phyloP scores from a whole-genome alignment of 257 asterid genomes.

The Scutellaria galericulata region DNA sequence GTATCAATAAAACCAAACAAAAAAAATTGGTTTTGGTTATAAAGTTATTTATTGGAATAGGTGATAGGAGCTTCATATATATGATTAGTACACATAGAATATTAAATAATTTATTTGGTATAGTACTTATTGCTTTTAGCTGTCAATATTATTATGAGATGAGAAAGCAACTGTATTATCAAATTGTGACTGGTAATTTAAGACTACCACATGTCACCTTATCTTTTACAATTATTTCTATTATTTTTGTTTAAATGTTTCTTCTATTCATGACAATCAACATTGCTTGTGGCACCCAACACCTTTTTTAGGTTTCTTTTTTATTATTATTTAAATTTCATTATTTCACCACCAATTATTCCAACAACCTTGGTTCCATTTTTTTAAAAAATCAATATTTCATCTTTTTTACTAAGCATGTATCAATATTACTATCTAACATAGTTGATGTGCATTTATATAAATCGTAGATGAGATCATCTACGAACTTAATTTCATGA shows the following conservation, averaged over 20 bases:
- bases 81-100: neutral
- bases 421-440: too few relatives aligned
- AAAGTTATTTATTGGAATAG: too few relatives aligned
- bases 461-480: too few relatives aligned
- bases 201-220: slow-evolving; percentile 42
- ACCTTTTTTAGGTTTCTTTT: slow-evolving; percentile 15
- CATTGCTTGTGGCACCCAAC: slow-evolving; percentile 29
- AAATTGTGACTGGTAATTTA: slow-evolving; percentile 33
- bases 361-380: neutral
- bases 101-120: slow-evolving; percentile 14
- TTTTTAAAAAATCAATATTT: neutral
- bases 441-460: too few relatives aligned
- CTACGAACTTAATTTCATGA: too few relatives aligned
- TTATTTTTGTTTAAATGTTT: slow-evolving; percentile 19
- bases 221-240: slow-evolving; percentile 21
- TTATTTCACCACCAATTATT: neutral
- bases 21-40: too few relatives aligned
- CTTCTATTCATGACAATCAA: slow-evolving; percentile 31
- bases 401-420: too few relatives aligned
- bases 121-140: slow-evolving; percentile 31
- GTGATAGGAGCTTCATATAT: too few relatives aligned
- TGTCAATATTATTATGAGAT: slow-evolving; percentile 37
- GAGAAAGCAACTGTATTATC: slow-evolving; percentile 35
- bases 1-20: too few relatives aligned
- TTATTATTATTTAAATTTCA: neutral